Percentiles rank a stretch among this genome's conserved stretches.
phyloP scores from a whole-genome alignment of 495 filamentous ascomycete genomes.

The Aspergillus taichungensis region DNA sequence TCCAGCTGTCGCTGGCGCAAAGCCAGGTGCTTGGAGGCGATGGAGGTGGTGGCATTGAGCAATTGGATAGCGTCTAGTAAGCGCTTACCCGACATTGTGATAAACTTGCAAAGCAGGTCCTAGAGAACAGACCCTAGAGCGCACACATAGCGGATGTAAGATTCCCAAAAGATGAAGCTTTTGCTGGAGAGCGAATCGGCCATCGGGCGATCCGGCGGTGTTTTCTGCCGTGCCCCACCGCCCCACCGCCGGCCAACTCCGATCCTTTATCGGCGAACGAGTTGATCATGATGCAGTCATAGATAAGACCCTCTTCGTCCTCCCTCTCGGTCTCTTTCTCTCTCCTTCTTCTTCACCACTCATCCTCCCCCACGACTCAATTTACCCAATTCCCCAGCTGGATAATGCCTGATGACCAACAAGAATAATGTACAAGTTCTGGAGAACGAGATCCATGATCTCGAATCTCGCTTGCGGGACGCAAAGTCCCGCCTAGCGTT shows the following conservation, averaged over 20 bases:
- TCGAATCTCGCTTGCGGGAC: constrained; percentile 38
- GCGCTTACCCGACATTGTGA: constrained; percentile 56
- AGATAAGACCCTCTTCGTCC: constrained; percentile 3
- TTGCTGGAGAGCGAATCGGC: constrained; percentile 7
- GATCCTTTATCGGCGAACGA: constrained; percentile 2
- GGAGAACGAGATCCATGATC: constrained; percentile 43
- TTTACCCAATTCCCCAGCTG: not conserved
- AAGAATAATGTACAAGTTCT: constrained; percentile 21
- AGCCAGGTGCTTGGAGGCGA: constrained; percentile 72
- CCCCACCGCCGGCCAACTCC: constrained; percentile 4
- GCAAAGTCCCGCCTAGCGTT: constrained; percentile 20
- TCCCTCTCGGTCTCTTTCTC: not conserved
- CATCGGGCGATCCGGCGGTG: not conserved
- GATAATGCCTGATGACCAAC: constrained; percentile 11
- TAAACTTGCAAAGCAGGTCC: not conserved
- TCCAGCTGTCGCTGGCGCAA: constrained; percentile 72
- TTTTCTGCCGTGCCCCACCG: constrained; percentile 12
- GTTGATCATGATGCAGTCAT: not conserved
- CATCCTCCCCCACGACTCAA: not conserved
- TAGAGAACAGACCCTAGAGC: no score
- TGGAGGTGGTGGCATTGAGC: constrained; percentile 63
- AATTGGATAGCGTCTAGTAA: constrained; percentile 74
- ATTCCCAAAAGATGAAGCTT: constrained; percentile 13
- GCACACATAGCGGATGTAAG: not conserved
- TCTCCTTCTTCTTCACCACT: not conserved